Evolutionary conservation across 2,329 filamentous ascomycete species (phyloP).

Genomic region (Phialophora tarda): DNA sequence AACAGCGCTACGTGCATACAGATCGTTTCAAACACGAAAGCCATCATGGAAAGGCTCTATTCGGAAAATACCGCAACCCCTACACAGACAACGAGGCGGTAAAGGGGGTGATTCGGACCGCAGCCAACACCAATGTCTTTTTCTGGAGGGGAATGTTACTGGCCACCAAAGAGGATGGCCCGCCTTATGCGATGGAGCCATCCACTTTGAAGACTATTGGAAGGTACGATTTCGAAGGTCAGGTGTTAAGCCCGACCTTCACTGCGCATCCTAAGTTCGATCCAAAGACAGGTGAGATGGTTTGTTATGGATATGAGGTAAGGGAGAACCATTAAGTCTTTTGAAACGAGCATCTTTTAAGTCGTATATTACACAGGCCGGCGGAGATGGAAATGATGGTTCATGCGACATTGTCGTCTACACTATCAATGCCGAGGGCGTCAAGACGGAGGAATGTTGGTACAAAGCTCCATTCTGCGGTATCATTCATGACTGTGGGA

Average conservation of each 20-base stretch:
- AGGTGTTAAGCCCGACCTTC: conserved; percentile 55
- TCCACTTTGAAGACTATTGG: conserved; percentile 57
- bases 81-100: conserved; percentile 59
- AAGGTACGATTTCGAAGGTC: conserved; percentile 57
- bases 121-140: conserved; percentile 63
- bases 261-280: conserved; percentile 62
- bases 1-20: conserved; percentile 51
- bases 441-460: conserved; percentile 55
- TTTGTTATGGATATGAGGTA: conserved; percentile 55
- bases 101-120: conserved; percentile 61
- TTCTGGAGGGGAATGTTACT: conserved; percentile 61
- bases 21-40: conserved; percentile 50
- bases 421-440: conserved; percentile 53
- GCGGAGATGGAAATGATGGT: no score
- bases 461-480: conserved; percentile 59
- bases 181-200: conserved; percentile 55
- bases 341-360: no score
- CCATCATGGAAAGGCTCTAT: conserved; percentile 50
- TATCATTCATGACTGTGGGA: conserved; percentile 60
- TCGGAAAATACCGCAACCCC: conserved; percentile 63
- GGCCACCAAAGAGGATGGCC: conserved; percentile 56
- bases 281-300: conserved; percentile 58
- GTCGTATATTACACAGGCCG: no score
- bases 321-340: not conserved
- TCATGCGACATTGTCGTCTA: conserved; percentile 52